Conservation (phyloP, 73 alveolate species). For the Durusdinium trenchii region DNA sequence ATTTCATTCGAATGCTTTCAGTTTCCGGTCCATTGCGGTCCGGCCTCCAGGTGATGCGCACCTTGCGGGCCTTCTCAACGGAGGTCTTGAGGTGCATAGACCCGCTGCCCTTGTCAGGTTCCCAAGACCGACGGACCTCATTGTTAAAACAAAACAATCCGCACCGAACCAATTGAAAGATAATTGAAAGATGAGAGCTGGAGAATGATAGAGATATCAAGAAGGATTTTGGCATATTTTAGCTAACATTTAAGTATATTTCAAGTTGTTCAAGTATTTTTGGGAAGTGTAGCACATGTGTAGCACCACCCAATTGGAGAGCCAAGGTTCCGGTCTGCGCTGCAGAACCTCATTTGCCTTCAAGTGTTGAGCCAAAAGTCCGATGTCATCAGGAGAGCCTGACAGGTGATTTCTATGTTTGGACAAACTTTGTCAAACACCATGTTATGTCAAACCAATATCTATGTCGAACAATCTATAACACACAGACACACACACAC, state of each 20-base stretch:
- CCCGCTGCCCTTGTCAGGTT: not conserved
- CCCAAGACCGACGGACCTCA: not conserved
- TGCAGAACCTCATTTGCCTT: conserved; percentile 16
- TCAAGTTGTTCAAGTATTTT: not conserved
- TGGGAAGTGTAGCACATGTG: not conserved
- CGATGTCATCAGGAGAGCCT: not conserved
- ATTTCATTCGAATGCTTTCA: too few relatives aligned
- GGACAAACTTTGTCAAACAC: not conserved
- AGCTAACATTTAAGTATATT: not conserved
- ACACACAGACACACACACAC: too few relatives aligned
- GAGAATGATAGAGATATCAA: too few relatives aligned
- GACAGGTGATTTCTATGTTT: not conserved
- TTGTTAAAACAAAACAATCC: not conserved
- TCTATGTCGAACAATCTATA: too few relatives aligned
- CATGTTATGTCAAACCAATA: too few relatives aligned
- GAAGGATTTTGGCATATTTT: not conserved
- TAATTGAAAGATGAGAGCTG: not conserved
- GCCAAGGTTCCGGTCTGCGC: conserved; percentile 42
- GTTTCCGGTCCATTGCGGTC: too few relatives aligned
- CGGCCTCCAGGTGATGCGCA: not conserved
- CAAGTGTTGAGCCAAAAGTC: conserved; percentile 18
- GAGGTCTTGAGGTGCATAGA: not conserved
- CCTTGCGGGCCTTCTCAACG: not conserved
- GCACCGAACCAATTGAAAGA: too few relatives aligned
- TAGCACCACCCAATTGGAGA: not conserved